These are phyloP conservation scores for Suillus clintonianus DNA, from an alignment of 768 basidiomycete genomes.

Conservation along the genomic window DNA sequence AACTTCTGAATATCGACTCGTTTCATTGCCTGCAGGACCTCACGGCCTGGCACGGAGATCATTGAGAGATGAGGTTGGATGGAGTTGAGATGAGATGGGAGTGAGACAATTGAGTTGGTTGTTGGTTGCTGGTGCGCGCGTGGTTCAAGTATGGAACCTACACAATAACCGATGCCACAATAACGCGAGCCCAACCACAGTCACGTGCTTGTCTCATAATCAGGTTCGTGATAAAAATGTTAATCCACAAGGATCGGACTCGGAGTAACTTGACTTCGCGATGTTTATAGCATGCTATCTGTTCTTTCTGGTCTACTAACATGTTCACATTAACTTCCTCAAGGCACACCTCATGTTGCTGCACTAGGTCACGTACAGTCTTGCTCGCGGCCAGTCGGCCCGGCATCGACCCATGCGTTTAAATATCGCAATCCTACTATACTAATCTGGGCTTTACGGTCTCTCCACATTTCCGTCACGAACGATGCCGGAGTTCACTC, in stretches of 20 bases:
- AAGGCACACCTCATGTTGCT: neutral
- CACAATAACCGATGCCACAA: conserved; percentile 49
- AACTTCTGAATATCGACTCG: conserved; percentile 56
- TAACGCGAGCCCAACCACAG: conserved; percentile 47
- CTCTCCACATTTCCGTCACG: conserved; percentile 4
- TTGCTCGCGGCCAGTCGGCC: neutral
- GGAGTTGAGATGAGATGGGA: conserved; percentile 3
- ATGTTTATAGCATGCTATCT: neutral
- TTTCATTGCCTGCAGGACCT: conserved; percentile 54
- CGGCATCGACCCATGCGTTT: conserved; percentile 2
- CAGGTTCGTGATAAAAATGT: neutral
- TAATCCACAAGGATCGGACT: neutral
- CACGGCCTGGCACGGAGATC: conserved; percentile 45
- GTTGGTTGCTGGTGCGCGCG: conserved; percentile 14
- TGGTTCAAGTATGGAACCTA: conserved; percentile 47
- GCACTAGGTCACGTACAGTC: neutral
- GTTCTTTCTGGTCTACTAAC: neutral
- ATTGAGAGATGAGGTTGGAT: conserved; percentile 21
- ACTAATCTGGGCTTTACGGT: neutral
- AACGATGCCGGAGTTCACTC: conserved; percentile 42
- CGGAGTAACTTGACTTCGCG: neutral
- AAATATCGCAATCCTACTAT: conserved; percentile 2
- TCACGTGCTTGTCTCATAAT: conserved; percentile 34
- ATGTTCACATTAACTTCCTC: neutral
- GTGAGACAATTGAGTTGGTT: no score